phyloP scores from a whole-genome alignment of 306 rosid genomes.

The Citrullus mucosospermus region DNA sequence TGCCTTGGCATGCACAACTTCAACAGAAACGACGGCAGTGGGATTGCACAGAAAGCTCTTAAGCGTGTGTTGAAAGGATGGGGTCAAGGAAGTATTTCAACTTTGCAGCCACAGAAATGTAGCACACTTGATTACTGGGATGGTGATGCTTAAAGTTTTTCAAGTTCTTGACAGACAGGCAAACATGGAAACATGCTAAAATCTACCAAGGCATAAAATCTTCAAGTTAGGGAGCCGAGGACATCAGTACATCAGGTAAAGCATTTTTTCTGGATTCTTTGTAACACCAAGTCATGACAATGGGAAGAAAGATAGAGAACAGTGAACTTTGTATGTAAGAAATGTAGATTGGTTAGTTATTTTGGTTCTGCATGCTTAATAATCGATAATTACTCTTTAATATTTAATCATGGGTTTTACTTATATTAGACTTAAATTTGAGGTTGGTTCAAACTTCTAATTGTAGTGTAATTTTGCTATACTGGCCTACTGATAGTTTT shows the following conservation, averaged over 20 bases:
- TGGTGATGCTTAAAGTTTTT: constrained; percentile 9
- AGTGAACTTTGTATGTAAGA: background rate
- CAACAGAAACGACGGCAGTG: constrained; percentile 68
- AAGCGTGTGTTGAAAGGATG: constrained; percentile 73
- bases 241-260: constrained; percentile 9
- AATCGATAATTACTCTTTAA: background rate
- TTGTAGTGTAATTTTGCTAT: background rate
- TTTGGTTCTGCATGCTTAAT: background rate
- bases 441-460: background rate
- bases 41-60: constrained; percentile 51
- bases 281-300: background rate
- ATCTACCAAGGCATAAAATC: background rate
- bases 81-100: constrained; percentile 56
- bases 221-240: background rate
- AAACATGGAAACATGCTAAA: background rate
- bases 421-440: background rate
- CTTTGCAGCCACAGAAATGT: constrained; percentile 32
- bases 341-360: background rate
- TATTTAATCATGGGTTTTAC: background rate
- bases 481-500: background rate
- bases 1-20: constrained; percentile 3
- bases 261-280: background rate
- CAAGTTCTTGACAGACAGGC: background rate
- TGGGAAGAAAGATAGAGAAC: background rate
- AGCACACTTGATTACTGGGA: constrained; percentile 41